Evolutionary conservation across 2,329 filamentous ascomycete genomes (phyloP), one percentile per base, ranked within the genome.

Genomic region (Chaetomiaceae sp.): DNA sequence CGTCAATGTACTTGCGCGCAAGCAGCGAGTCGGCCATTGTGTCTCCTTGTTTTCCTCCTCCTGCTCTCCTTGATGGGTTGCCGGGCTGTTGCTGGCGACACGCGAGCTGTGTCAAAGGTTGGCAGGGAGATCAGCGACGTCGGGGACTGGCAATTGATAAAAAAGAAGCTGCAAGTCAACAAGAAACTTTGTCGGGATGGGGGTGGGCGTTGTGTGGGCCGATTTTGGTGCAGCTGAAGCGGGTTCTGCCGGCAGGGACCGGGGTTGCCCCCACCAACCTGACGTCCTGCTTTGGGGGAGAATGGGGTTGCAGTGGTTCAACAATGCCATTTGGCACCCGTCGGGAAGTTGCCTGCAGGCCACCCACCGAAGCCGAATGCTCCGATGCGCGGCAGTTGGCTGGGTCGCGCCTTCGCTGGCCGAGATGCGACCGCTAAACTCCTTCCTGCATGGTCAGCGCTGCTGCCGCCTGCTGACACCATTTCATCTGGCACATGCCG

Each of bases 1-100:
- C 88, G 71, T 90, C 83, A 67, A 92, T 72, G 67, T 87, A 89
- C 65, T 84, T 77, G 61, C 78, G 77, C 59, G 84, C 78, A 44
- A 79, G 63, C 46, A 75, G 64, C n/a, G 75, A 71, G 20, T 71
- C 68, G 47, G 67, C 61, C 74, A 74, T 74, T 48, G 57, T 71
- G 59, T 53, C 48, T 29, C 15, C 23, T 45, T n/a, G n/a, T 19
- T 33, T 4, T 20, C 34, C 39, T 42, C 29, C 40, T 36, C 39
- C 14, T 33, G 29, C 31, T 36, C 17, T 44, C 43, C 20, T 36
- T 23, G 29, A 22, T 15, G 40, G 42, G 27, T 8, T 25, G 15
- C 9, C 9, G 17, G 6, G 8, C 15, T 9, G 9, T 14, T 23
- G 15, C 33, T 31, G 51, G 36, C 29, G 38, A 27, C 15, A n/a